Evolutionary conservation across 2,329 filamentous ascomycete species (phyloP).

Genomic region (Beauveria bassiana): DNA sequence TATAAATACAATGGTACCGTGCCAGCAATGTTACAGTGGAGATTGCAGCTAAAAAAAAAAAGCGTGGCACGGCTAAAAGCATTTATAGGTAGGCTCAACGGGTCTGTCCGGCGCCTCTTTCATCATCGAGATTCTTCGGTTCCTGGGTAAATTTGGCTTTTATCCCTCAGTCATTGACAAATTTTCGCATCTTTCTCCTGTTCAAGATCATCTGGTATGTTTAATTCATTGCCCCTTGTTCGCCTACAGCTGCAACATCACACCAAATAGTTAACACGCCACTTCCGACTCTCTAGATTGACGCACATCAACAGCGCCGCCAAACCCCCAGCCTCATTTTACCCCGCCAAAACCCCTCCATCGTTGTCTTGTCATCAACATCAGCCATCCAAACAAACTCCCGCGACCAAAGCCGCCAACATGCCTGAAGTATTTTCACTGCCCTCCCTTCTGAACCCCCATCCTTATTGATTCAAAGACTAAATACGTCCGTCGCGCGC

Average conservation of each 20-base stretch:
- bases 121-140: slow-evolving; percentile 4
- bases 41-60: neutral
- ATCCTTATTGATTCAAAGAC: neutral
- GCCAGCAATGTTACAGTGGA: neutral
- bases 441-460: neutral
- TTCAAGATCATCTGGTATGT: neutral
- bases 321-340: neutral
- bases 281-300: neutral
- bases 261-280: neutral
- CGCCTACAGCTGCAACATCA: neutral
- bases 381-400: neutral
- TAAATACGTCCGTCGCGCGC: neutral
- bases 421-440: slow-evolving; percentile 9
- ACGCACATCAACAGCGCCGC: neutral
- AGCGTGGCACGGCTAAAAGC: neutral
- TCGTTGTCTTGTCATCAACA: neutral
- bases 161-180: neutral
- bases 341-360: slow-evolving; percentile 2
- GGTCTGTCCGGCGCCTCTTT: slow-evolving; percentile 7
- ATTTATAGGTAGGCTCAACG: neutral
- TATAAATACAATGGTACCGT: neutral
- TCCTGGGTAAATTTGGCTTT: neutral
- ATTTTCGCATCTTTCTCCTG: neutral
- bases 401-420: neutral
- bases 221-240: neutral